Base-by-base conservation (phyloP, 2,329 filamentous ascomycete species). In the Cercospora beticola region DNA sequence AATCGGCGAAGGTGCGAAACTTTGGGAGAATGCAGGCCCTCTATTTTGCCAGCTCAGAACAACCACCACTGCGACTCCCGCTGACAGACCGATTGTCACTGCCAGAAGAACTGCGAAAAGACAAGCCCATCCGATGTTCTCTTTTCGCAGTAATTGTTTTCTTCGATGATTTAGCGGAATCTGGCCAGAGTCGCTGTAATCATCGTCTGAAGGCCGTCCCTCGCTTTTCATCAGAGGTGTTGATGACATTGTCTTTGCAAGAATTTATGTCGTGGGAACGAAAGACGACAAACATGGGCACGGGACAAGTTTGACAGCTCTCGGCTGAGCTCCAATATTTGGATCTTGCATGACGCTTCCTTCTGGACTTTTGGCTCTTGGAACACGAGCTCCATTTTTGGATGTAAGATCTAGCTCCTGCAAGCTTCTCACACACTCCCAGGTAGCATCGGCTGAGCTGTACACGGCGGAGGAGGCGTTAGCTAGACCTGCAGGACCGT, bases 41-140 rank as follows among this genome's bases (percentile, higher is more conserved):
- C 43, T 52, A 5, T 56, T 56, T 36, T 64, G 62, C 56, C 68
- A 70, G 52, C 67, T 59, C 21, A 67, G 54, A 7, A 71, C 64
- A 3, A 71, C 62, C 12, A 66, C 40, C 4, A 64, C 66, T 18
- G 69, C 69, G 3, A 68, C 62, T 12, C 69, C 69, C n/a, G 66
- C 68, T 26, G 71, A 62, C 1, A 73, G 56, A 4, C 71, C 71
- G 16, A 71, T 49, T n/a, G 69, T 68, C 36, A 73, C 7, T 5
- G 67, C 69, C 8, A 71, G 62, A 16, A 71, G 40, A 14, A 59
- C 61, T 14, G 66, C 66, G n/a, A 61, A 64, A 3, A 73, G 46
- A 43, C 65, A 18, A 3, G 64, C 66, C 69, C 69, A 70, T 14
- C 66, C 62, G 21, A 72, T 64, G 49, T 71, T 71, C 26, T 67